phyloP scores from a whole-genome alignment of 2,329 filamentous ascomycete genomes.

The Xylariaceae sp. region DNA sequence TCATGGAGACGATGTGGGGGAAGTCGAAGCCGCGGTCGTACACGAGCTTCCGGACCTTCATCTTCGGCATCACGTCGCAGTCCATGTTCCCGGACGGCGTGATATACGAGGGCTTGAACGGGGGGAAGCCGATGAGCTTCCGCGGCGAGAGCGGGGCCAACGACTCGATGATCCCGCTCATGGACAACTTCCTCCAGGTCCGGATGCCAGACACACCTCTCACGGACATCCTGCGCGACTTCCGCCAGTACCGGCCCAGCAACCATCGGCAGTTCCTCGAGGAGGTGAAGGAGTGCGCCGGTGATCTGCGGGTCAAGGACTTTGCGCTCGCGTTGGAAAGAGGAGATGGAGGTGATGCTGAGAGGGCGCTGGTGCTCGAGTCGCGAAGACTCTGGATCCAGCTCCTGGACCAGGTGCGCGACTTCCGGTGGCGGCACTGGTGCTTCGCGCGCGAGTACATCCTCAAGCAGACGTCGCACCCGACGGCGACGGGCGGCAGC shows the following conservation, averaged over 20 bases:
- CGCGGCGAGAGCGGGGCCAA: conserved; percentile 91
- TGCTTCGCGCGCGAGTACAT: conserved; percentile 83
- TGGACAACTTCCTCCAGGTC: conserved; percentile 82
- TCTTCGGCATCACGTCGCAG: conserved; percentile 91
- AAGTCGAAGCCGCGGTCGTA: conserved; percentile 81
- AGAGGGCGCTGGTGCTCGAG: conserved; percentile 45
- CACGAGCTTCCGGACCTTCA: conserved; percentile 89
- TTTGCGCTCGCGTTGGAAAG: conserved; percentile 45
- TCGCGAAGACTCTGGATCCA: conserved; percentile 57
- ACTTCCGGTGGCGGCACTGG: conserved; percentile 82
- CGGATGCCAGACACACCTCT: conserved; percentile 85
- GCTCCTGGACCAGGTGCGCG: conserved; percentile 67
- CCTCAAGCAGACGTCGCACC: conserved; percentile 68
- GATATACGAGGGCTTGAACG: conserved; percentile 77
- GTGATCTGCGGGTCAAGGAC: conserved; percentile 48
- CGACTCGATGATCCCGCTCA: conserved; percentile 86
- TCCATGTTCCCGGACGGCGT: conserved; percentile 93
- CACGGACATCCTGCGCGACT: conserved; percentile 82
- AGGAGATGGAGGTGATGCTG: conserved; percentile 24
- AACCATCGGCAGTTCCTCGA: conserved; percentile 83
- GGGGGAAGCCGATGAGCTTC: conserved; percentile 67
- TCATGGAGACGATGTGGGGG: conserved; percentile 90
- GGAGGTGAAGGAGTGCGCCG: conserved; percentile 54
- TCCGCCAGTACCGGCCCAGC: conserved; percentile 80
- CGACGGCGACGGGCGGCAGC: conserved; percentile 73